These are phyloP conservation scores for Curvularia eragrostidis DNA, from an alignment of 2,329 filamentous ascomycete species.

Conservation along the genomic window DNA sequence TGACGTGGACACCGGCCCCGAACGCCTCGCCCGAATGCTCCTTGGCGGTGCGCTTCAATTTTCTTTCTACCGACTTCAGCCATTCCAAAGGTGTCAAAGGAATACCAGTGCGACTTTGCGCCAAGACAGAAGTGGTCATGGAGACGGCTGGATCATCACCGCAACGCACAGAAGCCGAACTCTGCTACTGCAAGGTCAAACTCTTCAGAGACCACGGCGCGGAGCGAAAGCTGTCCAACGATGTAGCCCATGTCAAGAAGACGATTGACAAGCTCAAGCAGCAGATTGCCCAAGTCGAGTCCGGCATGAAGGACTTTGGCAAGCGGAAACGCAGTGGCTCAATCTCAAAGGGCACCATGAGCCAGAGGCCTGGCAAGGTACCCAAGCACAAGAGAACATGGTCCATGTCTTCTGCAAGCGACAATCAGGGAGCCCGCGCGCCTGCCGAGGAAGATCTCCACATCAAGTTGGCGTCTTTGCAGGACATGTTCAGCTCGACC, in stretches of 20 bases:
- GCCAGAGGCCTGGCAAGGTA: constrained; percentile 74
- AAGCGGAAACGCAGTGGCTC: constrained; percentile 67
- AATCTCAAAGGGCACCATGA: constrained; percentile 57
- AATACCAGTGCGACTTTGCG: constrained; percentile 89
- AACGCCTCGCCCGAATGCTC: constrained; percentile 77
- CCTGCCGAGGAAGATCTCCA: constrained; percentile 73
- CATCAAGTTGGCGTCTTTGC: constrained; percentile 76
- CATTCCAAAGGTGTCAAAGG: constrained; percentile 99
- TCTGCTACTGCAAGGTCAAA: constrained; percentile 96
- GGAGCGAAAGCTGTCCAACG: constrained; percentile 92
- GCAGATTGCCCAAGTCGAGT: constrained; percentile 79
- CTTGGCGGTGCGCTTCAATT: constrained; percentile 95
- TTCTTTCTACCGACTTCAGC: constrained; percentile 97
- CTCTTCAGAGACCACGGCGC: constrained; percentile 96
- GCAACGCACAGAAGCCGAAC: constrained; percentile 64
- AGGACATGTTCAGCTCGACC: constrained; percentile 90
- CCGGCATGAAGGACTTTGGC: constrained; percentile 65
- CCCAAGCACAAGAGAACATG: constrained; percentile 92
- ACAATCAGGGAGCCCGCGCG: constrained; percentile 51
- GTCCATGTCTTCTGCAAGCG: constrained; percentile 81
- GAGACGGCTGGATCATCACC: constrained; percentile 56
- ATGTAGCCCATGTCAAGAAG: constrained; percentile 93
- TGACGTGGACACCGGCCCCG: constrained; percentile 78
- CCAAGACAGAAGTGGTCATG: constrained; percentile 78
- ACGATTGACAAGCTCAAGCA: constrained; percentile 96